Base-by-base conservation (phyloP, 805 yeast genomes). In the Yarrowia phangngaensis region DNA sequence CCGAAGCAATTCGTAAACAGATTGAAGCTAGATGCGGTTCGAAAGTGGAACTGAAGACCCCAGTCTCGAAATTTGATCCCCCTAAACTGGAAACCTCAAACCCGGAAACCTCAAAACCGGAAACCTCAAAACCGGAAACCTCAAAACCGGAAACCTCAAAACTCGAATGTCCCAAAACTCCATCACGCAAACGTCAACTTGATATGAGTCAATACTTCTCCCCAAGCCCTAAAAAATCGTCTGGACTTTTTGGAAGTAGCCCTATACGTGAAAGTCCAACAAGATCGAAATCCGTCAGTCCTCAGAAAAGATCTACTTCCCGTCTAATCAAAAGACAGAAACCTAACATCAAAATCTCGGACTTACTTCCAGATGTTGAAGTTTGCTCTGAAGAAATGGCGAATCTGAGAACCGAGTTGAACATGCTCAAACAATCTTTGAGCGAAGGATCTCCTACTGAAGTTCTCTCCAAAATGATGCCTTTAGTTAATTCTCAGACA, bases 401-500 rank as follows among this genome's bases (percentile, higher is more conserved):
- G 7, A 15, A 12, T 8, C 15, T 38, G 13, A 26, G 27, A 13
- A 24, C 19, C 24, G 45, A 38, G 6, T 14, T 38, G 20, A 24
- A 31, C 7, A 17, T 26, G 23, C 12, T 38, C 12, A 24, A 19
- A 8, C 14, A 31, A 8, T 27, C 45, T 13, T 24, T 38, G 1
- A 32, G 45, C 13, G 32, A 24, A 27, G 45, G 45, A 0, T 13
- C 26, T 8, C 26, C 45, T 6, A 19, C 24, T 3, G 45, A 38
- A 9, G 22, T 38, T 17, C 24, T 38, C 3, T 7, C 45, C 2
- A 20, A 48, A 11, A 22, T 47, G 34, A 38, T 34, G 32, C 48
- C 51, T 1, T n/a, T 41, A 20, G 35, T 41, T 5, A 30, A 41
- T 11, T 41, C 48, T 1, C 46, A 74, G n/a, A 70, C 82, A 26